Base-by-base conservation (phyloP, 495 filamentous ascomycete species). In the Cudoniella acicularis region DNA sequence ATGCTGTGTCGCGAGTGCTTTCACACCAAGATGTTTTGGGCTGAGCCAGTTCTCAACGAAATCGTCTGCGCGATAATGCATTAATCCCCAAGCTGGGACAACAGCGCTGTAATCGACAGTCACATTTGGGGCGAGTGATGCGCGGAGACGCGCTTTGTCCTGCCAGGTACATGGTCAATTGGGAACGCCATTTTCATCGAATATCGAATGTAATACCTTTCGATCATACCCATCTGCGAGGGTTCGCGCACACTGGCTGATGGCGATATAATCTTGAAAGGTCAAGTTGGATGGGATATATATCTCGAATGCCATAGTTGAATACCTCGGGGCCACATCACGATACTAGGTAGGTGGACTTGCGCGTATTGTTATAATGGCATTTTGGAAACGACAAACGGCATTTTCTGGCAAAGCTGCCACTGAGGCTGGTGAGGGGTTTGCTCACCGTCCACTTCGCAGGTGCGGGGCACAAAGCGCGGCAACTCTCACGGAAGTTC, bases 1-100 rank as follows among this genome's bases (percentile, higher is more conserved):
- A 54, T 70, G 68, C 43, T 70, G 68, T 23, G 68, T 70, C 17
- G 66, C 66, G 10, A 70, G 59, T 1, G 57, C 64, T 56, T 63
- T 65, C 9, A 64, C 56, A 1, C 68, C 66, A 2, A 70, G 59
- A 40, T 67, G 64, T 30, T 53, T 52, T 4, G 53, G 41, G 6
- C 56, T 56, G 3, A 69, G 56, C 66, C 66, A 70, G 46, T 65
- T 59, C 1, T 45, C 56, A 0, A 57, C 62, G 41, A 71, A 71
- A 3, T 51, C 64, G 23, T 67, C 52, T 20, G 59, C 47, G 9
- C 53, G 43, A 26, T 52, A 62, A 6, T 24, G 13, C 22, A 63
- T 65, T 6, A 46, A 24, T 3, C 56, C 63, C 65, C 65, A 68
- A 51, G 50, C 47, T 6, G 65, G 63, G 3, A 68, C 63, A 23